Conservation (phyloP, 495 filamentous ascomycete genomes). For the Aspergillus asperescens region DNA sequence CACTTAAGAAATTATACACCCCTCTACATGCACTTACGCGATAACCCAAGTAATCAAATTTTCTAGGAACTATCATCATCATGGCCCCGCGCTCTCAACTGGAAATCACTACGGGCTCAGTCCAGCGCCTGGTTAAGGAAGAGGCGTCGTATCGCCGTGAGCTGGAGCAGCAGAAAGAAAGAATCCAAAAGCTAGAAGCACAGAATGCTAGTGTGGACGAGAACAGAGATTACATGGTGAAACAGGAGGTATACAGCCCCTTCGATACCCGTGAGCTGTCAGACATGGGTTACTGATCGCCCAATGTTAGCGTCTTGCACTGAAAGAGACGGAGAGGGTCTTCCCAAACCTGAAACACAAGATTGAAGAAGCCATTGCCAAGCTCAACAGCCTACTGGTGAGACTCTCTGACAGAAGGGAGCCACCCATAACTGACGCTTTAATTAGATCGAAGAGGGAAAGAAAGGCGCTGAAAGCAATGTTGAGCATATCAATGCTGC, state of each 20-base stretch:
- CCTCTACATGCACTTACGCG: not conserved
- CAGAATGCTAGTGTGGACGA: constrained; percentile 50
- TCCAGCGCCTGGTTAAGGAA: constrained; percentile 85
- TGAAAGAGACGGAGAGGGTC: constrained; percentile 78
- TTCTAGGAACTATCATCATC: constrained; percentile 9
- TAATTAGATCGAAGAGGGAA: constrained; percentile 39
- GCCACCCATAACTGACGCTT: not conserved
- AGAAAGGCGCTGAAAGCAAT: constrained; percentile 45
- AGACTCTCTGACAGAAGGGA: constrained; percentile 27
- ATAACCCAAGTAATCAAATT: not conserved
- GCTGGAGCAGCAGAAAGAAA: constrained; percentile 61
- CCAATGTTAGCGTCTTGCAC: constrained; percentile 57
- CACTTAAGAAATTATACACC: not conserved
- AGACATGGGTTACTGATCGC: constrained; percentile 10
- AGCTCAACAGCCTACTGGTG: constrained; percentile 62
- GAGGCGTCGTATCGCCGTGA: constrained; percentile 86
- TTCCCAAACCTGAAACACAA: constrained; percentile 62
- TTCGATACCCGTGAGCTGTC: too few species aligned
- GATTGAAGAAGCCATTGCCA: constrained; percentile 60
- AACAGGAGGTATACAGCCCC: constrained; percentile 65
- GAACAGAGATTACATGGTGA: constrained; percentile 66
- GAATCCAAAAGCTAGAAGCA: constrained; percentile 58
- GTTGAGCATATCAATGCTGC: constrained; percentile 51
- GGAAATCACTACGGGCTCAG: constrained; percentile 63
- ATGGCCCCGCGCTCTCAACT: constrained; percentile 74